A percentile compares a stretch with the other conserved stretches of the same genome.
phyloP scores from a whole-genome alignment of 768 basidiomycete genomes.

The Podaxis carcinomalis region DNA sequence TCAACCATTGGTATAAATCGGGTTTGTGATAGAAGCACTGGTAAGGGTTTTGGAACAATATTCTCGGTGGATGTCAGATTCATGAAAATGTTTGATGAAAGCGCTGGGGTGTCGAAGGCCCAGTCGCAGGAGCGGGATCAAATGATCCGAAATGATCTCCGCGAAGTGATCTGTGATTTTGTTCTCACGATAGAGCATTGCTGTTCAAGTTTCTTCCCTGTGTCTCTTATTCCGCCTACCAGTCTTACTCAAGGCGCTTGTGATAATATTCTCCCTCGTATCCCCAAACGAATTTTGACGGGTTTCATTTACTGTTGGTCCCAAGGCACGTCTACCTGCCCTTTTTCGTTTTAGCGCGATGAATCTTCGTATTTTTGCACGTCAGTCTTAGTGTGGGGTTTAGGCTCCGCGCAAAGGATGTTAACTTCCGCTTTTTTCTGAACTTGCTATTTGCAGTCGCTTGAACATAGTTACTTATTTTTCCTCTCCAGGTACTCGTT shows the following conservation, averaged over 20 bases:
- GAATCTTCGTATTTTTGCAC: conserved; percentile 50
- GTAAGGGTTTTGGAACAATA: no score
- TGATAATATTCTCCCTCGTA: background rate
- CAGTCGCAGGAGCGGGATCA: background rate
- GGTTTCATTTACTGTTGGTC: background rate
- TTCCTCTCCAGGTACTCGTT: background rate
- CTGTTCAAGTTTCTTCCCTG: background rate
- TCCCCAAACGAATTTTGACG: background rate
- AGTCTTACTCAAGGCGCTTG: background rate
- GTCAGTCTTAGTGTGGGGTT: conserved; percentile 46
- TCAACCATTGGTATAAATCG: background rate
- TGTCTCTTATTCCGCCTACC: background rate
- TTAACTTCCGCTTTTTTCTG: conserved; percentile 38
- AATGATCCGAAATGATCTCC: no score
- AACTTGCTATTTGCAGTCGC: conserved; percentile 16
- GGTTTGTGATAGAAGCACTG: background rate
- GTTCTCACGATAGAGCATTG: background rate
- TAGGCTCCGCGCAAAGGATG: conserved; percentile 32
- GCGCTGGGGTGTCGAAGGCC: no score
- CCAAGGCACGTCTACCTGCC: background rate
- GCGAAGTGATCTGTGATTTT: background rate
- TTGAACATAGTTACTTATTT: background rate
- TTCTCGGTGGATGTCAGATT: no score
- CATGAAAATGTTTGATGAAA: no score
- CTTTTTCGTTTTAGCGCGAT: conserved; percentile 25